Base-by-base conservation (phyloP, 345 rosid species). In the Brassica juncea region DNA sequence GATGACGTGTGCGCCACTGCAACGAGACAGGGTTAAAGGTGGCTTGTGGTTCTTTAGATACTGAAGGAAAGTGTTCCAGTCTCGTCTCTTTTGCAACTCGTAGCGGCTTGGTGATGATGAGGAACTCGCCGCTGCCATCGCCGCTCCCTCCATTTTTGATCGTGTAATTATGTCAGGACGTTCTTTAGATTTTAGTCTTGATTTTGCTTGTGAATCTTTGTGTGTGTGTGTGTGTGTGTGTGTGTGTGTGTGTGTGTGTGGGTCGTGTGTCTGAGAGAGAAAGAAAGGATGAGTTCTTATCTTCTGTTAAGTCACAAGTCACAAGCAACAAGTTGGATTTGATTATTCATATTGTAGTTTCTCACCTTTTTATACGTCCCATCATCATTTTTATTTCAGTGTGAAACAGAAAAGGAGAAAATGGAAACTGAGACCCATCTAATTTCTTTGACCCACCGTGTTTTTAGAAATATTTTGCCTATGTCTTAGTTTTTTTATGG, bases 1-100 rank as follows among this genome's bases (percentile, higher is more conserved):
- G 47, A 94, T 90, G 16, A 94, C 94, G 63, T 94, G 92, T 54
- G 92, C 92, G 0, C 98, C 98, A 32, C 92, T 90, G 66, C 97
- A 92, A 86, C 87, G 84, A 70, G 91, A 74, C 3, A 94, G 90
- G 0, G 86, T 82, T 9, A 94, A 84, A 0, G 97, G 98, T 81
- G 84, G 84, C 59, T 76, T 81, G 49, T 81, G 84, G 81, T 71
- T 81, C 44, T 71, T 81, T 37, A 81, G 70, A 27, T 81, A 81
- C 31, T 81, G 80, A 6, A 75, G 76, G 73, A 75, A 81, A 28
- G 80, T 85, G 75, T 86, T 86, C 93, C 91, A 89, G 85, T 89
- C 93, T 60, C 93, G 76, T 31, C 90, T 80, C 73, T 89, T 89
- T 14, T 89, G 91, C 0, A 89, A 88, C 82, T 88, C 93, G 80